Base-by-base conservation (phyloP, 148 eudicot genomes). In the Suaeda aralocaspica region DNA sequence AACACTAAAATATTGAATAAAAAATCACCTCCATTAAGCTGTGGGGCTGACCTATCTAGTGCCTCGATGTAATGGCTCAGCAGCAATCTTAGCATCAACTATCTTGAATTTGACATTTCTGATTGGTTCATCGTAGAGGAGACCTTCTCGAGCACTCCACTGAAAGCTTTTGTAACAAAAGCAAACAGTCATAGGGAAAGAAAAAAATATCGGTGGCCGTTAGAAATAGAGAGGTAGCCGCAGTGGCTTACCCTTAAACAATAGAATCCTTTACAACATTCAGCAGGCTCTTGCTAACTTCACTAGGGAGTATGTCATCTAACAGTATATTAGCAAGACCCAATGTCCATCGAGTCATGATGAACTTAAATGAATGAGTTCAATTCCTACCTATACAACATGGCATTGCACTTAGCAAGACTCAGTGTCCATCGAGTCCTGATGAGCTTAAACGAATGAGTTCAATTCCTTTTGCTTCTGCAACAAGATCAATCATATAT, bases 71-170 rank as follows among this genome's bases (percentile, higher is more conserved):
- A 95, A 78, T 19, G 96, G 94, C 82, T 95, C 99, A 49, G 89
- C 85, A 68, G 96, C 97, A 86, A 95, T 91, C 74, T 66, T 86
- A 5, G 99, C 99, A 85, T 95, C 99, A 59, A 95, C 97, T 51
- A 95, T 95, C 74, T 95, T 95, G 82, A 95, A 91, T 76, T 95
- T 95, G 13, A 91, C 99, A 73, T 95, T 95, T 85, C 99, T 84
- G 56, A 95, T 95, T 56, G 99, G 99, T 72, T 95, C 99, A 33
- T 95, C 99, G 73, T 97, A 95, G 5, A 95, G 92, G 8, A 97
- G 99, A 59, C 97, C 99, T 83, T 95, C 99, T 52, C 99, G 92
- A 22, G 99, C 99, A 77, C 99, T 97, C 99, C 99, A 95, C 51
- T 95, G 99, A 58, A 95, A 95, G 68, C 99, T 95, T 82, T 64